A percentile compares a stretch with the other conserved stretches of the same genome.
phyloP scores from a whole-genome alignment of 768 basidiomycete species.

The Pleurotus cornucopiae region DNA sequence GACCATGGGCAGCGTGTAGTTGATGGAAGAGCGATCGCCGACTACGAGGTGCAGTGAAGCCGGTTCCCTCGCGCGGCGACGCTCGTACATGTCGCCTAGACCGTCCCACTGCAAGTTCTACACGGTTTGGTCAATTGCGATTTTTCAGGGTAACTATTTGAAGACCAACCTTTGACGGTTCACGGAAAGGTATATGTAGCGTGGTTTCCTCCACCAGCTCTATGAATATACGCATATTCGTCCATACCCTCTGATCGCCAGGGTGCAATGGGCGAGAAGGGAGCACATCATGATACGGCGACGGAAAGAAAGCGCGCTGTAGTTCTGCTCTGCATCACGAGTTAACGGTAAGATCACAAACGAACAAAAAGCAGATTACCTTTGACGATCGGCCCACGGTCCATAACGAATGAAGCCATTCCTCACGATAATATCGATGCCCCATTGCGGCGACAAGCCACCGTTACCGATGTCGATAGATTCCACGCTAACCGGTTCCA shows the following conservation, averaged over 20 bases:
- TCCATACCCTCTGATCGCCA: constrained; percentile 83
- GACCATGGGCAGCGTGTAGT: constrained; percentile 81
- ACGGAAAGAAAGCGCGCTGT: constrained; percentile 81
- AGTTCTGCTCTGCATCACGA: constrained; percentile 53
- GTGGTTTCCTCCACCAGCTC: constrained; percentile 76
- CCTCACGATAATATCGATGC: constrained; percentile 77
- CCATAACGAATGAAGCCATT: constrained; percentile 81
- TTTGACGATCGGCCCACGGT: constrained; percentile 95
- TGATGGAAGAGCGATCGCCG: constrained; percentile 81
- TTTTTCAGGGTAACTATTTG: too few species aligned
- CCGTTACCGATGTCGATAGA: constrained; percentile 80
- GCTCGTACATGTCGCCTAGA: constrained; percentile 36
- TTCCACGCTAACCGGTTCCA: constrained; percentile 30
- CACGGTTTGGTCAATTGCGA: background rate
- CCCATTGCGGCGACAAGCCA: constrained; percentile 89
- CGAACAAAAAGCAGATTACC: constrained; percentile 34
- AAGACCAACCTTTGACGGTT: constrained; percentile 71
- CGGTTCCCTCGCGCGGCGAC: constrained; percentile 55
- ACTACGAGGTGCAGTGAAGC: constrained; percentile 71
- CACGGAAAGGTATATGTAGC: constrained; percentile 85
- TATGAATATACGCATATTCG: constrained; percentile 73
- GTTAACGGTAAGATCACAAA: background rate
- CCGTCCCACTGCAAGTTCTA: constrained; percentile 96
- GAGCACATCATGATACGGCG: constrained; percentile 62
- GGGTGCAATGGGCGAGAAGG: constrained; percentile 57